Percentiles rank a stretch among this genome's conserved stretches.
These are phyloP conservation scores for Magnaporthiopsis incrustans DNA, from an alignment of 2,329 filamentous ascomycete genomes.

Conservation along the genomic window DNA sequence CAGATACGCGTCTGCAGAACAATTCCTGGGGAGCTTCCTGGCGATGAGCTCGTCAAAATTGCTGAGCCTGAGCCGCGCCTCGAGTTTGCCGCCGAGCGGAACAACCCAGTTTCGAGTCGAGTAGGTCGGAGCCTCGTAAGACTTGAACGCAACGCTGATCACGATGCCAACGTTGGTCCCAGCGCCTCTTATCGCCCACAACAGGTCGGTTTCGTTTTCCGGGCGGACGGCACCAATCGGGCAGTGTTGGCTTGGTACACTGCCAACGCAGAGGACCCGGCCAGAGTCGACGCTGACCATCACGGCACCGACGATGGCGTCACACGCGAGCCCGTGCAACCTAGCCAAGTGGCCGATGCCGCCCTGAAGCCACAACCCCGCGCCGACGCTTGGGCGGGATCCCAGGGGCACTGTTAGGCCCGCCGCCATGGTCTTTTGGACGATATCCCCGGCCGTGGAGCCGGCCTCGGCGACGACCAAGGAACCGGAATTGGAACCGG, in stretches of 20 bases:
- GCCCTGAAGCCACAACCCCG: constrained; percentile 56
- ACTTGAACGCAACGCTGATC: constrained; percentile 41
- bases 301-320: constrained; percentile 52
- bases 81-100: constrained; percentile 20
- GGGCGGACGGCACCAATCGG: constrained; percentile 32
- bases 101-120: constrained; percentile 31
- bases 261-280: constrained; percentile 40
- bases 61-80: constrained; percentile 27
- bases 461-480: constrained; percentile 46
- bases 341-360: constrained; percentile 54
- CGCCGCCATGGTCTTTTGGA: constrained; percentile 34
- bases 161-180: constrained; percentile 54
- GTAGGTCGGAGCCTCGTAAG: constrained; percentile 34
- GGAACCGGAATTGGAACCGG: not conserved
- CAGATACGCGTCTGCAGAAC: constrained; percentile 48
- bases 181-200: constrained; percentile 52
- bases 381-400: constrained; percentile 53
- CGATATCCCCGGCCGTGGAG: constrained; percentile 47
- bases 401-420: constrained; percentile 52
- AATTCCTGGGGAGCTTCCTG: constrained; percentile 29
- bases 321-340: constrained; percentile 48
- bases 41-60: constrained; percentile 32
- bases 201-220: constrained; percentile 39
- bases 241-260: constrained; percentile 36
- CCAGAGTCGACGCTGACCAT: constrained; percentile 40